Conservation (phyloP, 1,284 basidiomycete genomes). For the Fereydounia khargensis region DNA sequence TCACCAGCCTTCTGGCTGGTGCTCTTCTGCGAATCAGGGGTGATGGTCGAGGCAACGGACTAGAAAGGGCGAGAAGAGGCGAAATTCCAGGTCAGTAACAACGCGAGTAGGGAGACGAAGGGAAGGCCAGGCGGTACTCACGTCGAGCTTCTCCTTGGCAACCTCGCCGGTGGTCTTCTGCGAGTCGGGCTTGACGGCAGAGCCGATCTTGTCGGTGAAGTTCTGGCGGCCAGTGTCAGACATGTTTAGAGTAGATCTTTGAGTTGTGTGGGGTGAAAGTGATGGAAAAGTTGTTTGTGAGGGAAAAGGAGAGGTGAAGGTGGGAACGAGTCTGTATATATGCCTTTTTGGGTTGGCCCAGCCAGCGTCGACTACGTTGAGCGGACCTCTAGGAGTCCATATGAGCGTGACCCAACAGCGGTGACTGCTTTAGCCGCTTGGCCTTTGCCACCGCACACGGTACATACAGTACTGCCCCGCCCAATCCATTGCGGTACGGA, state of each 20-base stretch:
- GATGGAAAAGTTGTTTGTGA: no score
- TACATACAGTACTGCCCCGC: no score
- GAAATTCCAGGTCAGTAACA: not conserved
- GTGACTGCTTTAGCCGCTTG: no score
- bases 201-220: constrained; percentile 36
- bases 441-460: no score
- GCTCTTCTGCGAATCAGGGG: constrained; percentile 58
- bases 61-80: not conserved
- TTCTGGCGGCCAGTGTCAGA: constrained; percentile 41
- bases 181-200: constrained; percentile 42
- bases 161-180: constrained; percentile 33
- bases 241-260: constrained; percentile 18
- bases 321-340: constrained; percentile 10
- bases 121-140: not conserved
- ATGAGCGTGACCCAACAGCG: no score
- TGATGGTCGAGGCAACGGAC: constrained; percentile 44
- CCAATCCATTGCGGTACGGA: no score
- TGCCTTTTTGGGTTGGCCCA: constrained; percentile 18
- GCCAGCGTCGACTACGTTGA: no score
- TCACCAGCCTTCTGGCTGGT: constrained; percentile 62
- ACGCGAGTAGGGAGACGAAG: not conserved
- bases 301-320: not conserved
- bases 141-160: constrained; percentile 45
- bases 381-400: no score
- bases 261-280: constrained; percentile 2